These are phyloP conservation scores for Fusarium sp. DNA, from an alignment of 2,329 filamentous ascomycete genomes.

Conservation along the genomic window DNA sequence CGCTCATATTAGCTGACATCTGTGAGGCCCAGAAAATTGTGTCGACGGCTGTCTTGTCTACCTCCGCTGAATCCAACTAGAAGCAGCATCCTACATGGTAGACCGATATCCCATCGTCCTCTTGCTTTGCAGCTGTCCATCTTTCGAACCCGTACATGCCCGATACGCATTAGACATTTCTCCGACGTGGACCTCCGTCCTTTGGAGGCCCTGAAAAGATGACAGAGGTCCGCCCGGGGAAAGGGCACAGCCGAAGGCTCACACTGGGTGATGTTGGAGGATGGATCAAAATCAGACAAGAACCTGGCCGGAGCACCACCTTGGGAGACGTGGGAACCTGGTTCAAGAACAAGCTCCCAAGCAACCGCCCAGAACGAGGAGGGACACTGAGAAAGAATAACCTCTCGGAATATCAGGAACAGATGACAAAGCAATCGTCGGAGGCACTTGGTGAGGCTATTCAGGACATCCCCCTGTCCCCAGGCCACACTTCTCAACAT, in stretches of 20 bases:
- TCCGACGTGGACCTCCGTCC: conserved; percentile 4
- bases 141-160: background rate
- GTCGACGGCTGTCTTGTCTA: background rate
- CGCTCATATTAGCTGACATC: background rate
- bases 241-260: conserved; percentile 8
- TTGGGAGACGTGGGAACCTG: conserved; percentile 51
- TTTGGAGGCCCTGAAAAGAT: background rate
- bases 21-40: background rate
- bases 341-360: conserved; percentile 61
- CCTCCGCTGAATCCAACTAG: background rate
- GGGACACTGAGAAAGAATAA: conserved; percentile 56
- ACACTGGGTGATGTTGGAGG: conserved; percentile 43
- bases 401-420: conserved; percentile 44
- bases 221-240: background rate
- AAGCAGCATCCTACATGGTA: background rate
- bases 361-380: conserved; percentile 62
- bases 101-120: background rate
- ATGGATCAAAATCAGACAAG: conserved; percentile 54
- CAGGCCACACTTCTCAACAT: background rate
- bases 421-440: background rate
- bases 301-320: conserved; percentile 18
- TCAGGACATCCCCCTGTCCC: background rate
- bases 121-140: background rate
- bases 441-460: background rate
- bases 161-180: conserved; percentile 16